phyloP scores from a whole-genome alignment of 2,329 filamentous ascomycete species.

The Dactylonectria estremocensis region DNA sequence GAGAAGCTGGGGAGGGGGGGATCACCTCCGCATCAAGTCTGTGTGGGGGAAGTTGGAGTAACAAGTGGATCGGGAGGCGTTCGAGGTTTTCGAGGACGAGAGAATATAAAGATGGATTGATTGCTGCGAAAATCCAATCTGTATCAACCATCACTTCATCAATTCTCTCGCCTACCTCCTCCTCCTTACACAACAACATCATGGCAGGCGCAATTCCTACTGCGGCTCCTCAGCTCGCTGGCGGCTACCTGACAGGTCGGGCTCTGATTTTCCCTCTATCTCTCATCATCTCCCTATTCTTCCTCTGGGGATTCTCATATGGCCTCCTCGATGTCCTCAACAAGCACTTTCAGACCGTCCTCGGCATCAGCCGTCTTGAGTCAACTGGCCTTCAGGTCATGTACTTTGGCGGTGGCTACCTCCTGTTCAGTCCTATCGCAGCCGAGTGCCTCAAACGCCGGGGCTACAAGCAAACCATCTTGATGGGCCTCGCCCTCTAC shows the following conservation, averaged over 20 bases:
- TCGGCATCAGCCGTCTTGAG: constrained; percentile 60
- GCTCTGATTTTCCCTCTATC: constrained; percentile 71
- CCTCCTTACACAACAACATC: constrained; percentile 15
- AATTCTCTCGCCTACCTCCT: constrained; percentile 5
- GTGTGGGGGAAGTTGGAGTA: constrained; percentile 2
- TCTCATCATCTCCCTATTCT: constrained; percentile 67
- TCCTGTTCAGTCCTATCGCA: constrained; percentile 63
- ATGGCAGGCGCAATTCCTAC: constrained; percentile 45
- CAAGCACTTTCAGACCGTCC: constrained; percentile 63
- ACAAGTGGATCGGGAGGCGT: not conserved
- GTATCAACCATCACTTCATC: constrained; percentile 5
- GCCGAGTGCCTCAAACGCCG: constrained; percentile 75
- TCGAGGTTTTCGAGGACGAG: not conserved
- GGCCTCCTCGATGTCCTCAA: constrained; percentile 65
- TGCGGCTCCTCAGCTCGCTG: constrained; percentile 41
- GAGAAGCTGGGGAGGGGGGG: constrained; percentile 1
- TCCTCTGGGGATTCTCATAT: constrained; percentile 64
- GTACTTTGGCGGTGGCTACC: constrained; percentile 67
- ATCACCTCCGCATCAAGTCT: constrained; percentile 5
- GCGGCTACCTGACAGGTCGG: constrained; percentile 44
- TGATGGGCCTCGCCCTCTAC: constrained; percentile 77
- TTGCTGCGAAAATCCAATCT: not conserved
- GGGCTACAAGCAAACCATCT: constrained; percentile 78
- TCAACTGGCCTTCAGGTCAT: constrained; percentile 65
- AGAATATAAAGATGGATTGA: constrained; percentile 21